Percentiles rank a stretch among this genome's conserved stretches.
Conservation (phyloP, 2,329 filamentous ascomycete genomes). For the Hypoxylon sp. region DNA sequence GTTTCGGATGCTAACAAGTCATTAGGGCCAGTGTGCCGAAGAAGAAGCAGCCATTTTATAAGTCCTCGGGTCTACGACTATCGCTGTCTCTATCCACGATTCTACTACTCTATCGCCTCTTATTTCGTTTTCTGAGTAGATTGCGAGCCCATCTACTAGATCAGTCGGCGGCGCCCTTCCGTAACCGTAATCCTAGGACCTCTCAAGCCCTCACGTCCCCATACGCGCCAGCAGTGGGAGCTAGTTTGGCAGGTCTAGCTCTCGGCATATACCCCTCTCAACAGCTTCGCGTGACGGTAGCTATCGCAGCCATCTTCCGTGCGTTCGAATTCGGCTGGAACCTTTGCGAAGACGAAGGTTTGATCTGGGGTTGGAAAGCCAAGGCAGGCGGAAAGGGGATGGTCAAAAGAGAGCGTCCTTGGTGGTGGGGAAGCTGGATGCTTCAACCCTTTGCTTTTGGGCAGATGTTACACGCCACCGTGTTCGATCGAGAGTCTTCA, state of each 20-base stretch:
- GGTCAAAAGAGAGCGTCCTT: constrained; percentile 76
- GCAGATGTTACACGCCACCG: constrained; percentile 81
- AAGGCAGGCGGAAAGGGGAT: constrained; percentile 60
- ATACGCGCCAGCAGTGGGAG: constrained; percentile 90
- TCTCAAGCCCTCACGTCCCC: constrained; percentile 82
- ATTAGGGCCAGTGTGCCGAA: constrained; percentile 47
- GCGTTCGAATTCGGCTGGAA: constrained; percentile 92
- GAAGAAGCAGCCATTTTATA: constrained; percentile 70
- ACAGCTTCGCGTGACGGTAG: constrained; percentile 78
- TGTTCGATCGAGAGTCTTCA: constrained; percentile 82
- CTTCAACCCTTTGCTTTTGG: constrained; percentile 82
- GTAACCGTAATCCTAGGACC: constrained; percentile 84
- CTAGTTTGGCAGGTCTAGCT: constrained; percentile 86
- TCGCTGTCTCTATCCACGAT: constrained; percentile 88
- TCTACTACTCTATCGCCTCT: constrained; percentile 87
- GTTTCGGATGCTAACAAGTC: constrained; percentile 31
- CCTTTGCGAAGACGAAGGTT: constrained; percentile 80
- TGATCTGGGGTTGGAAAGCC: constrained; percentile 71
- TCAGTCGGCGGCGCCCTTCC: constrained; percentile 84
- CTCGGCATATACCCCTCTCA: constrained; percentile 79
- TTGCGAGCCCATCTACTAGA: constrained; percentile 84
- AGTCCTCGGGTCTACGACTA: constrained; percentile 80
- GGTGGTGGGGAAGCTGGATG: constrained; percentile 90
- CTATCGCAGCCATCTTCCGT: constrained; percentile 85
- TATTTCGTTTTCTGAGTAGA: constrained; percentile 90